These are phyloP conservation scores for Blastobotrys capitulatus DNA, from an alignment of 1,139 yeast species.

Conservation along the genomic window DNA sequence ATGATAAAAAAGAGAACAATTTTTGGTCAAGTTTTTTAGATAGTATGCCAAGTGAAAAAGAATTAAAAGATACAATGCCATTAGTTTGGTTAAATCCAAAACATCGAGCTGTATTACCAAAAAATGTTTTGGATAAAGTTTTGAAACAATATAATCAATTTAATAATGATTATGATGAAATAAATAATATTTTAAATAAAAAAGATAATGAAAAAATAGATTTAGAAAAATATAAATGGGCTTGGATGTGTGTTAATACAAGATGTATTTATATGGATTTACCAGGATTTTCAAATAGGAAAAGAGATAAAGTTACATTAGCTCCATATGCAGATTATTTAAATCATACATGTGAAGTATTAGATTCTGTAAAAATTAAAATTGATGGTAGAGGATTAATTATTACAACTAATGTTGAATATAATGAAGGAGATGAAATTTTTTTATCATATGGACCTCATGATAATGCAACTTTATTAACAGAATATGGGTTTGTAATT, in stretches of 20 bases:
- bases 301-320: constrained; percentile 68
- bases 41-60: constrained; percentile 25
- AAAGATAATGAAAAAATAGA: constrained; percentile 5
- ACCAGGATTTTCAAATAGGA: constrained; percentile 42
- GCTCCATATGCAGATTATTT: constrained; percentile 89
- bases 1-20: constrained; percentile 8
- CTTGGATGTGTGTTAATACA: constrained; percentile 86
- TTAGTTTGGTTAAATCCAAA: constrained; percentile 33
- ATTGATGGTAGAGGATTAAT: constrained; percentile 42
- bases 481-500: constrained; percentile 81
- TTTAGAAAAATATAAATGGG: constrained; percentile 45
- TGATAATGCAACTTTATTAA: constrained; percentile 68
- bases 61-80: constrained; percentile 30
- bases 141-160: constrained; percentile 29
- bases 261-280: constrained; percentile 80
- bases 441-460: constrained; percentile 84
- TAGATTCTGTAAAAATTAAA: constrained; percentile 42
- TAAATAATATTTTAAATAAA: constrained; percentile 11
- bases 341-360: constrained; percentile 59
- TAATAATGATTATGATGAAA: constrained; percentile 24
- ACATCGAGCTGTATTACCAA: constrained; percentile 26
- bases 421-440: constrained; percentile 51
- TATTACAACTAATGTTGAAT: constrained; percentile 38
- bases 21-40: constrained; percentile 24
- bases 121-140: constrained; percentile 21